Evolutionary conservation across 108 stramenopile species (phyloP).

Genomic region (Parietichytrium sp.): DNA sequence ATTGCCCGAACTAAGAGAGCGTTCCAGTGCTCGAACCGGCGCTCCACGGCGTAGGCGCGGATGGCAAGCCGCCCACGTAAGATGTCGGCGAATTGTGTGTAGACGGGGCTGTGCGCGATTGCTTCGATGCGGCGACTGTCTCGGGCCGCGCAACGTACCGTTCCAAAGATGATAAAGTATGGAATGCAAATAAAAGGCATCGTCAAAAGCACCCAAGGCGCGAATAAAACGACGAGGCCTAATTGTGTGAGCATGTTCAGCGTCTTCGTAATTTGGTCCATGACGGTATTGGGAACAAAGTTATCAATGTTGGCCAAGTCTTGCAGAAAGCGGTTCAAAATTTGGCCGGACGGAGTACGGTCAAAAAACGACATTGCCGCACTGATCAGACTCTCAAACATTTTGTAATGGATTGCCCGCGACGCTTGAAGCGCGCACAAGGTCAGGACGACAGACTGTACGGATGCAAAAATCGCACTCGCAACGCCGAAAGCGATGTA

Average conservation of each 20-base stretch:
- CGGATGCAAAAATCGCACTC: background rate
- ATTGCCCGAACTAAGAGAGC: background rate
- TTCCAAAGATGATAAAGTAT: conserved; percentile 9
- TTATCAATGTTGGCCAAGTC: background rate
- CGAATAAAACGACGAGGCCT: conserved; percentile 23
- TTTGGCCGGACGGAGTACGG: conserved; percentile 81
- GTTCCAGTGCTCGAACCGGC: background rate
- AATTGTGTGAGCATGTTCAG: conserved; percentile 62
- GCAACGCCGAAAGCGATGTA: background rate
- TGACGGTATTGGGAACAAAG: conserved; percentile 54
- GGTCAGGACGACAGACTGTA: background rate
- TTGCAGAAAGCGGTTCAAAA: conserved; percentile 71
- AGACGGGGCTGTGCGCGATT: background rate
- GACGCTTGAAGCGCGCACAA: conserved; percentile 62
- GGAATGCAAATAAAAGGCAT: background rate
- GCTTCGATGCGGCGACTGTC: conserved; percentile 43
- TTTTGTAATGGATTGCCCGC: conserved; percentile 70
- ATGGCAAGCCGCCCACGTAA: background rate
- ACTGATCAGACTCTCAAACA: conserved; percentile 74
- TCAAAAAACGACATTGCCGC: conserved; percentile 83
- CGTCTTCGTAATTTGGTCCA: conserved; percentile 70
- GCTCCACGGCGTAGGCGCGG: background rate
- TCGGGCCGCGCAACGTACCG: conserved; percentile 38
- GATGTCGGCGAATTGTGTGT: conserved; percentile 10
- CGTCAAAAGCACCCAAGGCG: background rate